Evolutionary conservation across 441 rosid species (phyloP).

Genomic region (Heliophila coronopifolia): DNA sequence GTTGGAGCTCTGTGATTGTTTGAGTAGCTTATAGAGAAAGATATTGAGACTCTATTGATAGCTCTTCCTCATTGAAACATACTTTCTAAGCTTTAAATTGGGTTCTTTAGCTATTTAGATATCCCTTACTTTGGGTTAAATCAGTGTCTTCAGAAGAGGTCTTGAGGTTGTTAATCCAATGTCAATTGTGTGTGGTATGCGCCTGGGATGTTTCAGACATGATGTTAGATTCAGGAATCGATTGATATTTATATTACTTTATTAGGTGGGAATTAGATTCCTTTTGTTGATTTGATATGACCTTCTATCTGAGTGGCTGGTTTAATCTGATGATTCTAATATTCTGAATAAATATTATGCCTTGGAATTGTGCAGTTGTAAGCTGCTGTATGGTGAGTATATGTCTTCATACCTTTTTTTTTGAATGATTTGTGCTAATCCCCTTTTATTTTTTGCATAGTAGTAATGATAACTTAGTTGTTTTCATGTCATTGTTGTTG

Average conservation of each 20-base stretch:
- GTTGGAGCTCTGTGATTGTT: background rate
- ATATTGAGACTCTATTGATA: background rate
- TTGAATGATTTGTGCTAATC: background rate
- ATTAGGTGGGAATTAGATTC: slow-evolving; percentile 24
- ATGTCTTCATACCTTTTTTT: background rate
- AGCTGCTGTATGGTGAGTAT: background rate
- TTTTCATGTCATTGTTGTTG: slow-evolving; percentile 10
- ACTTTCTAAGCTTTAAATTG: background rate
- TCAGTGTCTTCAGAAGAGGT: slow-evolving; percentile 11
- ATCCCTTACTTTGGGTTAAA: background rate
- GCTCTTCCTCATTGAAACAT: background rate
- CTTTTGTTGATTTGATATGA: slow-evolving; percentile 7
- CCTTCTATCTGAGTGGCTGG: background rate
- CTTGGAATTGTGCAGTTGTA: background rate
- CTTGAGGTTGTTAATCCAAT: slow-evolving; percentile 14
- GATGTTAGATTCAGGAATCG: slow-evolving; percentile 23
- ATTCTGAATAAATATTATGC: background rate
- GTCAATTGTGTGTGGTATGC: slow-evolving; percentile 26
- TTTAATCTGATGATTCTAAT: slow-evolving; percentile 16
- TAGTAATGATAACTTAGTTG: background rate
- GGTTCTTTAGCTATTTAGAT: slow-evolving; percentile 9
- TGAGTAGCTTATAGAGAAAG: background rate
- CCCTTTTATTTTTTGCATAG: background rate
- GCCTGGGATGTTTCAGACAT: slow-evolving; percentile 23
- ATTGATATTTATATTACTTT: slow-evolving; percentile 8